Conservation (phyloP, 2,329 filamentous ascomycete genomes). For the Cercospora sp. region DNA sequence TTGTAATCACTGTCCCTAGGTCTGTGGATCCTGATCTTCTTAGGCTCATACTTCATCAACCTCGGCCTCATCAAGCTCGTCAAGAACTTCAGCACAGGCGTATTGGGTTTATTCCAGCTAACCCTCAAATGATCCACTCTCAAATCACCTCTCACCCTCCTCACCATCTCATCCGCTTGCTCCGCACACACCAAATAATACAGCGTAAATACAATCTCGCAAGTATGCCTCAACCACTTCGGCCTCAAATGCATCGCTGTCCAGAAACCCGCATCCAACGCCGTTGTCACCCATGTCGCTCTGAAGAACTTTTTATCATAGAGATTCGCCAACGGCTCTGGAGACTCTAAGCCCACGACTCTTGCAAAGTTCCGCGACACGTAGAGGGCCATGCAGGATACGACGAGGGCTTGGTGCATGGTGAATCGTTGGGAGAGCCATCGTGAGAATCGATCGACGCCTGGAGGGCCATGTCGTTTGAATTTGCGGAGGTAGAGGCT, state of each 20-base stretch:
- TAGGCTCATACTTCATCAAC: constrained; percentile 76
- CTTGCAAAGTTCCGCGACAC: constrained; percentile 90
- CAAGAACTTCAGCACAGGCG: constrained; percentile 76
- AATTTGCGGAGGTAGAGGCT: constrained; percentile 80
- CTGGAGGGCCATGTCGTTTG: constrained; percentile 80
- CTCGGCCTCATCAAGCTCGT: constrained; percentile 73
- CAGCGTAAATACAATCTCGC: constrained; percentile 77
- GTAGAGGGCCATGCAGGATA: constrained; percentile 90
- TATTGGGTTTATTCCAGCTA: constrained; percentile 92
- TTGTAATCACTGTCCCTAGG: constrained; percentile 78
- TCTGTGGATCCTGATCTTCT: constrained; percentile 79
- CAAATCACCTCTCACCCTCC: constrained; percentile 80
- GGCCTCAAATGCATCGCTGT: constrained; percentile 88
- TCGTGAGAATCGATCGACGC: constrained; percentile 68
- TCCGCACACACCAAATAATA: constrained; percentile 95
- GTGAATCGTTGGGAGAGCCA: constrained; percentile 71
- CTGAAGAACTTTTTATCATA: constrained; percentile 92
- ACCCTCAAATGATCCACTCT: constrained; percentile 90
- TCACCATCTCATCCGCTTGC: constrained; percentile 92
- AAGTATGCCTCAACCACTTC: constrained; percentile 78
- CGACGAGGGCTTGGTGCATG: constrained; percentile 82
- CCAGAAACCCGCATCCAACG: constrained; percentile 95
- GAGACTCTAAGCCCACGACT: constrained; percentile 83
- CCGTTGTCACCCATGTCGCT: constrained; percentile 94
- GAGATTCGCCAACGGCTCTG: constrained; percentile 90